Evolutionary conservation across 148 eudicot genomes (phyloP), one percentile per base, ranked within the genome.

Genomic region (Camellia sinensis): DNA sequence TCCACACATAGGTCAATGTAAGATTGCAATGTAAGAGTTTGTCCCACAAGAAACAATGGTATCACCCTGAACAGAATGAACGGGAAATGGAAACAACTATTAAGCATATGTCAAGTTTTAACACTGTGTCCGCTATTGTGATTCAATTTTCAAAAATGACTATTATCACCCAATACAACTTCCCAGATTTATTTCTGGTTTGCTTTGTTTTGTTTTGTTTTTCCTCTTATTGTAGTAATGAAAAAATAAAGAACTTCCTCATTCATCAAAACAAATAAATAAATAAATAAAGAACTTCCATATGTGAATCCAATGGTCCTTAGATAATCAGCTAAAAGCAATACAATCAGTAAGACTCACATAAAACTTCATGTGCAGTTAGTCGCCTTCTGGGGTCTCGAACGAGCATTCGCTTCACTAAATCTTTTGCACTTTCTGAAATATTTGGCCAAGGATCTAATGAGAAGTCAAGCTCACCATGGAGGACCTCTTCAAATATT

Each of bases 381-480:
- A 85, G 83, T n/a, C 98, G 93, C 75, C 84, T 91, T 82, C 71
- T 89, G 1, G 97, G 97, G 80, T 94, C 98, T 76, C 95, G 87
- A 43, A 88, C 86, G 70, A 94, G 97, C 98, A 94, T 94, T 90
- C 76, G 89, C 54, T 92, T 86, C 78, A 94, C 97, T 63, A 94
- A 79, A 90, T 94, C 95, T 87, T 92, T 91, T 82, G 98, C 98
- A 80, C 91, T 86, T 71, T 88, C 92, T 22, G 98, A 92, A 81
- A 92, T 92, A 78, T 87, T 85, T 29, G 98, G 98, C 98, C 98
- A 94, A 68, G 97, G 97, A 67, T 94, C 97, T 41, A 94, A 91
- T 6, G 88, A 73, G 81, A 94, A 94, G 86, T 94, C 98, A 45
- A 94, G 93, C 80, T 94, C 92, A 67, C 98, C 97, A 75, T 86